Conservation (phyloP, 169 alveolate genomes). For the Cryptosporidium xiaoi region DNA sequence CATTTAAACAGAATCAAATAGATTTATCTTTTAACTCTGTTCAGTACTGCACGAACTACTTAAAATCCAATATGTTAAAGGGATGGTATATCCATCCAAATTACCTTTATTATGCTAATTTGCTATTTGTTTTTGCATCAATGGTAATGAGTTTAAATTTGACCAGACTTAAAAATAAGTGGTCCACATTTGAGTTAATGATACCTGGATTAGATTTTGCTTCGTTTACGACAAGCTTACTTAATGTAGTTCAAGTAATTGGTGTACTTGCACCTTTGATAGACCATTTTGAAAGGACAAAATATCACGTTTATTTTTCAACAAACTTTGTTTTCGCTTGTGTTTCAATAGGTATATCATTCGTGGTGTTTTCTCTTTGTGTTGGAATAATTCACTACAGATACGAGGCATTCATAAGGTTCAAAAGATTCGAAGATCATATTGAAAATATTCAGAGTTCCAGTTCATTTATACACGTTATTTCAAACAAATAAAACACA, state of each 20-base stretch:
- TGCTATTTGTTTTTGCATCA: slow-evolving; percentile 18
- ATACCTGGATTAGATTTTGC: slow-evolving; percentile 41
- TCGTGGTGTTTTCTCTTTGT: slow-evolving; percentile 11
- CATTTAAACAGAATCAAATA: neutral
- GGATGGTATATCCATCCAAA: slow-evolving; percentile 49
- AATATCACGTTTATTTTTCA: slow-evolving; percentile 23
- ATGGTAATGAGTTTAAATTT: slow-evolving; percentile 3
- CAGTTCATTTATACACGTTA: slow-evolving; percentile 14
- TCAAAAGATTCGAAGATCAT: slow-evolving; percentile 28
- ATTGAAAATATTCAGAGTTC: slow-evolving; percentile 33
- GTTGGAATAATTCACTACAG: slow-evolving; percentile 54
- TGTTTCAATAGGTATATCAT: slow-evolving; percentile 40
- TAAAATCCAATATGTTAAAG: slow-evolving; percentile 8
- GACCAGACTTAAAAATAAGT: slow-evolving; percentile 24
- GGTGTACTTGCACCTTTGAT: slow-evolving; percentile 26
- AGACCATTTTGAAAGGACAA: neutral
- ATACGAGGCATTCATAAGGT: slow-evolving; percentile 12
- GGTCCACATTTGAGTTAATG: slow-evolving; percentile 26
- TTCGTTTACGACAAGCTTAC: slow-evolving; percentile 7
- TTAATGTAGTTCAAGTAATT: slow-evolving; percentile 21
- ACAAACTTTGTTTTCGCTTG: slow-evolving; percentile 26
- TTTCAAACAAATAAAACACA: slow-evolving; percentile 14
- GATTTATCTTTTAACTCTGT: slow-evolving; percentile 15
- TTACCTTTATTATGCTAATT: slow-evolving; percentile 6
- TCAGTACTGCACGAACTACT: slow-evolving; percentile 31